Conservation (phyloP, 768 basidiomycete genomes). For the Naganishia kalamii region DNA sequence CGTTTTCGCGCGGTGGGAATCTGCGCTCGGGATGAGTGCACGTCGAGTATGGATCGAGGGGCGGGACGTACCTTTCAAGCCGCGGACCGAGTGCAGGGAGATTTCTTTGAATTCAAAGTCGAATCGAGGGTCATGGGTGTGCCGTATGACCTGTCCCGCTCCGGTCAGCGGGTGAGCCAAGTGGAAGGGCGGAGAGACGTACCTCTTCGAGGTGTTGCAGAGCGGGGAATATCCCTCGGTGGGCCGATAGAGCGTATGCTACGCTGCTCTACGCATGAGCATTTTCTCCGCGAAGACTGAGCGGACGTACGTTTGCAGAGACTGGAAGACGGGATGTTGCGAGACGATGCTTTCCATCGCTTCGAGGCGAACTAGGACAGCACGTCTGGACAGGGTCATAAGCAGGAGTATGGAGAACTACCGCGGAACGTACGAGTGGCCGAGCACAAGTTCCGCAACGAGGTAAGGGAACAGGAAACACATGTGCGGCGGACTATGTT, state of each 20-base stretch:
- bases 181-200: not conserved
- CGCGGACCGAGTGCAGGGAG: not conserved
- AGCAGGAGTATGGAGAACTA: not conserved
- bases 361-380: not conserved
- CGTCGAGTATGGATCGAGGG: not conserved
- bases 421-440: not conserved
- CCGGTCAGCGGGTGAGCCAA: not conserved
- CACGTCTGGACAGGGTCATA: not conserved
- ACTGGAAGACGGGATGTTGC: constrained; percentile 12
- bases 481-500: constrained; percentile 7
- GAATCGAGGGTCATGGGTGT: constrained; percentile 2
- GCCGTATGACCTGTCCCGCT: not conserved
- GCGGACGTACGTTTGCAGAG: not conserved
- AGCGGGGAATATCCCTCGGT: not conserved
- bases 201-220: not conserved
- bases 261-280: not conserved
- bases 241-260: not conserved
- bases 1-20: not conserved
- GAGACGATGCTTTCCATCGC: constrained; percentile 2
- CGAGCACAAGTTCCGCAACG: not conserved
- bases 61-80: not conserved
- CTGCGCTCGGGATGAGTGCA: not conserved
- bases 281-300: not conserved
- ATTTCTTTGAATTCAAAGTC: not conserved
- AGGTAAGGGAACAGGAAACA: constrained; percentile 7